These are phyloP conservation scores for Hypsizygus ulmarius DNA, from an alignment of 1,284 basidiomycete genomes.

Conservation along the genomic window DNA sequence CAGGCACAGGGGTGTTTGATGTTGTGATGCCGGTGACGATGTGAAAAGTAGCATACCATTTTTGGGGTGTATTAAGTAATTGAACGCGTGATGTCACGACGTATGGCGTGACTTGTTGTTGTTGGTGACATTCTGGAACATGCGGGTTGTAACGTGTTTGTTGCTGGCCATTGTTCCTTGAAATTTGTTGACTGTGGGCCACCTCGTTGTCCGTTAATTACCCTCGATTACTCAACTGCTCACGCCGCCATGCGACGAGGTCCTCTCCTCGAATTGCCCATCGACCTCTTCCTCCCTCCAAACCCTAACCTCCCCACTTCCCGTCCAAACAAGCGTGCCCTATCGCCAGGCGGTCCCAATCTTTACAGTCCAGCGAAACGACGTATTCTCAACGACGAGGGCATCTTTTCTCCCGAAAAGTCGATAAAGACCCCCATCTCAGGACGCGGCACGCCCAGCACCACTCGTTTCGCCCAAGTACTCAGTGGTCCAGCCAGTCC, in stretches of 20 bases:
- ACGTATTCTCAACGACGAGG: conserved; percentile 60
- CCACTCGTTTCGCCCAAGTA: conserved; percentile 32
- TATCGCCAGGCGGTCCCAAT: conserved; percentile 49
- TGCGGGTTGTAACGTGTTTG: conserved; percentile 3
- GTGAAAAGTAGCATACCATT: conserved; percentile 14
- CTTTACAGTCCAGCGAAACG: conserved; percentile 64
- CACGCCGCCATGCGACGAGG: conserved; percentile 35
- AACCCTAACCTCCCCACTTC: conserved; percentile 24
- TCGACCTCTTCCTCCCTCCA: conserved; percentile 48
- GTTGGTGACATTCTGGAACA: conserved; percentile 11
- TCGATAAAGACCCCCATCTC: conserved; percentile 33
- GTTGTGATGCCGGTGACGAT: conserved; percentile 56
- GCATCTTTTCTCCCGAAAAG: conserved; percentile 41
- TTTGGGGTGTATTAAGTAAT: conserved; percentile 12
- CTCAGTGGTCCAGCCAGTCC: conserved; percentile 40
- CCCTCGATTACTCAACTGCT: conserved; percentile 17
- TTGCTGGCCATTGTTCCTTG: conserved; percentile 1
- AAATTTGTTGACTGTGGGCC: conserved; percentile 12
- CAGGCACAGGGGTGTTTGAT: conserved; percentile 90
- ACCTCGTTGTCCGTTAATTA: conserved; percentile 6
- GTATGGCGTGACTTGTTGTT: conserved; percentile 11
- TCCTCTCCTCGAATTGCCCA: conserved; percentile 56
- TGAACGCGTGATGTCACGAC: conserved; percentile 20
- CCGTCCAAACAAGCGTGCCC: conserved; percentile 31
- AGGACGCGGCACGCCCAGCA: conserved; percentile 22